Evolutionary conservation across 495 filamentous ascomycete genomes (phyloP).

Genomic region (Aspergillus bertholletiae): DNA sequence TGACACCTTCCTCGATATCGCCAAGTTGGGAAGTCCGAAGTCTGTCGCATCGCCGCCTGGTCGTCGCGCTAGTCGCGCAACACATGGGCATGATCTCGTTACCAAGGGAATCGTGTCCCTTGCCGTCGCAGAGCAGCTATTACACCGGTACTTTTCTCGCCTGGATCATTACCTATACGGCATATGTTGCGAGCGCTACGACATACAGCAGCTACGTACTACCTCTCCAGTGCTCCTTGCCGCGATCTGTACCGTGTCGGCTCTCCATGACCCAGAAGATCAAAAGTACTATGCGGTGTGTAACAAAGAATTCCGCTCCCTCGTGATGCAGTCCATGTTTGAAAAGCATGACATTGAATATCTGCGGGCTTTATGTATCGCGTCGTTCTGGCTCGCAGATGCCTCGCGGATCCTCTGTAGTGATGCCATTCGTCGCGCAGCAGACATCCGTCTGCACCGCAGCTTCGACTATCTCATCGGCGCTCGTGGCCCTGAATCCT

Average conservation of each 20-base stretch:
- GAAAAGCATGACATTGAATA: conserved; percentile 39
- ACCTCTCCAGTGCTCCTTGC: conserved; percentile 34
- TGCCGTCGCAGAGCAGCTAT: conserved; percentile 30
- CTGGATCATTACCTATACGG: conserved; percentile 44
- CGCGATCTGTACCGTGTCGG: conserved; percentile 40
- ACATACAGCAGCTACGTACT: conserved; percentile 25
- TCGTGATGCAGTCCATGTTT: conserved; percentile 37
- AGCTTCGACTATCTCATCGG: conserved; percentile 17
- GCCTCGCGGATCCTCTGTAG: conserved; percentile 40
- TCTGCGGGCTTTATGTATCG: conserved; percentile 38
- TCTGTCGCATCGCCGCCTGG: conserved; percentile 17
- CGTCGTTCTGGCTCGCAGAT: conserved; percentile 42
- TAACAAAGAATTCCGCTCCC: conserved; percentile 38
- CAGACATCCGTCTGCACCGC: conserved; percentile 38
- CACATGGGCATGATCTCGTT: conserved; percentile 32
- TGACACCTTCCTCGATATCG: conserved; percentile 30
- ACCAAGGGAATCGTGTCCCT: conserved; percentile 30
- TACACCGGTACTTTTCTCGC: conserved; percentile 35
- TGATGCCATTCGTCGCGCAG: conserved; percentile 41
- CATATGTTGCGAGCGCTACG: conserved; percentile 32
- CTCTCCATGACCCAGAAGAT: conserved; percentile 34
- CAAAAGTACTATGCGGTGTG: conserved; percentile 35
- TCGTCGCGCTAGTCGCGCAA: conserved; percentile 19
- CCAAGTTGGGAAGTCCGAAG: conserved; percentile 22
- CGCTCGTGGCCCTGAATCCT: not conserved